A percentile compares a stretch with the other conserved stretches of the same genome.
Conservation (phyloP, 192 early-diverging fungal genomes). For the Powellomyces hirtus region DNA sequence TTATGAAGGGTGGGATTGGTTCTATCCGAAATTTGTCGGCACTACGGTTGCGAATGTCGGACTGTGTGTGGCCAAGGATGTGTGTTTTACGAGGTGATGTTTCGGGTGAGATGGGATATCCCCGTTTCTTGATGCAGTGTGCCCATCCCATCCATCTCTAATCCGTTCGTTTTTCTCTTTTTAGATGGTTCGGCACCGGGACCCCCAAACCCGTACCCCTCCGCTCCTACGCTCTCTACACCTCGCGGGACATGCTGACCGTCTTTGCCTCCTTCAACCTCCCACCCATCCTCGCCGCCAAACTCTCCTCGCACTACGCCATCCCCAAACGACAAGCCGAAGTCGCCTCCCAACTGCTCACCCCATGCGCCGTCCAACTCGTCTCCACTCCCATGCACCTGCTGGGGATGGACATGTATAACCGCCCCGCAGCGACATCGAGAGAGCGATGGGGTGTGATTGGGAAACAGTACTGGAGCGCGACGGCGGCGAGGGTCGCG, state of each 20-base stretch:
- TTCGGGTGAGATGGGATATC: too few relatives aligned
- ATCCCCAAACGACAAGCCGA: constrained; percentile 12
- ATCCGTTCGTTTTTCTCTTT: not conserved
- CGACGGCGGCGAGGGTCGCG: constrained; percentile 2
- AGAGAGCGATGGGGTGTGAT: not conserved
- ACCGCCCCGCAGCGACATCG: constrained; percentile 20
- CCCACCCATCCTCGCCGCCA: constrained; percentile 32
- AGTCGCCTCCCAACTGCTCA: constrained; percentile 33
- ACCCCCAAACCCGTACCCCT: constrained; percentile 31
- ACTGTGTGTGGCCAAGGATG: constrained; percentile 44
- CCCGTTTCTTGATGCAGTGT: too few relatives aligned
- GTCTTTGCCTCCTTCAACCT: constrained; percentile 49
- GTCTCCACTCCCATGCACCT: constrained; percentile 46
- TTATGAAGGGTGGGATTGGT: constrained; percentile 19
- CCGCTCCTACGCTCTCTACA: constrained; percentile 33
- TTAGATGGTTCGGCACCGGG: constrained; percentile 39
- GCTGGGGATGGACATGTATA: constrained; percentile 47
- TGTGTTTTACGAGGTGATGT: constrained; percentile 26
- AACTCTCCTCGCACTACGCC: not conserved
- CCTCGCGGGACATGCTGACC: constrained; percentile 38
- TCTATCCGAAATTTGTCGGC: constrained; percentile 40
- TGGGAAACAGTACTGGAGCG: not conserved
- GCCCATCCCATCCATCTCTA: not conserved
- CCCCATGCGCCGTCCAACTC: constrained; percentile 44
- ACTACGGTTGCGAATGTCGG: constrained; percentile 40